Evolutionary conservation across 1,284 basidiomycete genomes (phyloP).

Genomic region (Heterobasidion parviporum): DNA sequence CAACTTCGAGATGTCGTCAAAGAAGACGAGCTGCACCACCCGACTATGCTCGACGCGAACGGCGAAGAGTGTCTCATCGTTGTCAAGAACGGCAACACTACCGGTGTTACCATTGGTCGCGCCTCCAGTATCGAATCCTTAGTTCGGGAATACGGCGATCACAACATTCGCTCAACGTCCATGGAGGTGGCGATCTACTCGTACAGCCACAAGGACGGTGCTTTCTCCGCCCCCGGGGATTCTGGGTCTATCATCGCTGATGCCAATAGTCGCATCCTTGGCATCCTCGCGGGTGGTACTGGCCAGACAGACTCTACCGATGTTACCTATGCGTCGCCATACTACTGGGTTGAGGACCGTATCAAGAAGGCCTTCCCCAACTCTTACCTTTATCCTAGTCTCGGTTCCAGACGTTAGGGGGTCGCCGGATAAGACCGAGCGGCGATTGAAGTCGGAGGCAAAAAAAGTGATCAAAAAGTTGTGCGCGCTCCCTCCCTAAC

Average conservation of each 20-base stretch:
- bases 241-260: conserved; percentile 15
- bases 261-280: conserved; percentile 9
- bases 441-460: too few species aligned
- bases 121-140: conserved; percentile 14
- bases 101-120: conserved; percentile 22
- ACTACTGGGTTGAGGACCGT: conserved; percentile 7
- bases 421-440: too few species aligned
- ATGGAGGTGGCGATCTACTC: conserved; percentile 11
- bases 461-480: too few species aligned
- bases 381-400: too few species aligned
- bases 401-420: too few species aligned
- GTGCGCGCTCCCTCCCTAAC: too few species aligned
- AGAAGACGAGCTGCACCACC: conserved; percentile 17
- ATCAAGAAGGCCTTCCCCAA: conserved; percentile 10
- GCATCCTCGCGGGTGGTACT: conserved; percentile 14
- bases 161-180: conserved; percentile 5
- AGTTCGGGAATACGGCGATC: conserved; percentile 9
- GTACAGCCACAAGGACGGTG: conserved; percentile 10
- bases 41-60: conserved; percentile 16
- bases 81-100: conserved; percentile 20
- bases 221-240: conserved; percentile 16
- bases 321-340: conserved; percentile 12
- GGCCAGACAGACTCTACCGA: conserved; percentile 8
- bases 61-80: conserved; percentile 16
- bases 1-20: conserved; percentile 14